Evolutionary conservation across 2,329 filamentous ascomycete species (phyloP), one percentile per base, ranked within the genome.

Genomic region (Chaetomium strumarium): DNA sequence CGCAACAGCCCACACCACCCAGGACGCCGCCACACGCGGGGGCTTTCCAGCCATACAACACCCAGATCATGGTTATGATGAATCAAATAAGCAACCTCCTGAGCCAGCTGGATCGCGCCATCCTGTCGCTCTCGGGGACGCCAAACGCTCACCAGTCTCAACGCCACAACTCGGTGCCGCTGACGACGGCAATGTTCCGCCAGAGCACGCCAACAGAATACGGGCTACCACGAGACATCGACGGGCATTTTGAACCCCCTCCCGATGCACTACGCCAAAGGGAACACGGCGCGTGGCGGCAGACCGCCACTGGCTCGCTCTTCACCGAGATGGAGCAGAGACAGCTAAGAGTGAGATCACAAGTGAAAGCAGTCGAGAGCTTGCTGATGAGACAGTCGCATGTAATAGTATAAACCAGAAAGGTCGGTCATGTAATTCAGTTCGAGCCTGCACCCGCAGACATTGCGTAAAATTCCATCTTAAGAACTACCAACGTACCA

Each of bases 41-140:
- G 10, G 7, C 31, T 7, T 47, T 49, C 31, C 30, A 38, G 7
- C 33, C 44, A 10, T 37, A 42, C 4, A 34, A 40, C 20, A 17
- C 46, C 10, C 55, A 58, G 37, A 44, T 53, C 3, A 31, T 40
- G 8, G 50, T 33, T 38, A 53, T 50, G 39, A 34, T 33, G 3
- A 58, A 55, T 29, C 38, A 53, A 10, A 55, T 60, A 2, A 43
- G 45, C 29, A 53, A 56, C 16, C 20, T 58, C 5, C 16, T 58
- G 8, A 40, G 30, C 8, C 47, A 56, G 30, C 40, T 60, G 6
- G 47, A 50, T 17, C 41, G 51, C 11, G 49, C 43, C 7, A 5
- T 59, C 6, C 19, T 20, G 3, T 42, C 48, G 3, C 41, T 57
- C 2, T 36, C 46, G 3, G 12, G 2, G 2, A 16, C 14, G 17